phyloP scores from a whole-genome alignment of 2,329 filamentous ascomycete genomes.

The Paracoccidioides brasiliensis region DNA sequence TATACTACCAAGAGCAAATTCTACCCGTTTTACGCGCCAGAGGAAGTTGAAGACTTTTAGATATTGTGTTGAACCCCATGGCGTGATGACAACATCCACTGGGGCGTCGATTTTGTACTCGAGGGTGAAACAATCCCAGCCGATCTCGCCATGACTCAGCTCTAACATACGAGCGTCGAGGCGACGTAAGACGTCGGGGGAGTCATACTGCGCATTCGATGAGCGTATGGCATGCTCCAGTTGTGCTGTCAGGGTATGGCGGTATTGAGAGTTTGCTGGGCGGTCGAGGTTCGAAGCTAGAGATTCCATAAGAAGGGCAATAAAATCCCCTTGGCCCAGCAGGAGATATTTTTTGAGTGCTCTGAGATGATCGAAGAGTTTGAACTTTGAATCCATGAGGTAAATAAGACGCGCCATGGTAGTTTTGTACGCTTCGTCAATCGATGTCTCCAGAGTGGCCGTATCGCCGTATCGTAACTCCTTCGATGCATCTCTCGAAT shows the following conservation, averaged over 20 bases:
- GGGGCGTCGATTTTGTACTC: conserved; percentile 98
- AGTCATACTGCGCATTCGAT: conserved; percentile 93
- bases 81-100: conserved; percentile 91
- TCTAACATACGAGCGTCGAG: conserved; percentile 98
- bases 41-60: conserved; percentile 98
- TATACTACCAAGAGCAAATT: conserved; percentile 79
- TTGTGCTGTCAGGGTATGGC: conserved; percentile 94
- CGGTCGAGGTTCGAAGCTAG: conserved; percentile 83
- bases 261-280: conserved; percentile 90
- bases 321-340: conserved; percentile 92
- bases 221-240: conserved; percentile 93
- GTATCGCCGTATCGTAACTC: conserved; percentile 89
- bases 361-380: conserved; percentile 79
- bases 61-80: conserved; percentile 90
- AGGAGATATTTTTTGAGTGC: conserved; percentile 92
- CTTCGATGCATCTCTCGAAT: conserved; percentile 85
- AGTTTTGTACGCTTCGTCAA: conserved; percentile 93
- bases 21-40: conserved; percentile 95
- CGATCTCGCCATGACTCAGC: conserved; percentile 88
- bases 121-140: conserved; percentile 97
- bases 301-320: conserved; percentile 92
- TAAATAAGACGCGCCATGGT: conserved; percentile 92
- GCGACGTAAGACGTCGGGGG: conserved; percentile 75
- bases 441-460: conserved; percentile 77
- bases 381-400: conserved; percentile 91